phyloP scores from a whole-genome alignment of 306 rosid genomes.

The Gynostemma pentaphyllum region DNA sequence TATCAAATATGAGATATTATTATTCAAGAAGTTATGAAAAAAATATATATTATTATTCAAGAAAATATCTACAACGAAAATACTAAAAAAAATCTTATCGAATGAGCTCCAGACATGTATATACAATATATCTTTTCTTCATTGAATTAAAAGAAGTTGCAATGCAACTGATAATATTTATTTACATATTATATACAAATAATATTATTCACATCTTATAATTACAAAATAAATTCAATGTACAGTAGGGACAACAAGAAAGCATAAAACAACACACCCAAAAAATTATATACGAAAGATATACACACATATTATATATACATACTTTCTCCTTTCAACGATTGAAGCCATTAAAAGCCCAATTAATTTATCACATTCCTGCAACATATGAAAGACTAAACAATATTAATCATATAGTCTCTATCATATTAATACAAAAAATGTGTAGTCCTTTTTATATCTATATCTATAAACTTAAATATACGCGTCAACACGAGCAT shows the following conservation, averaged over 20 bases:
- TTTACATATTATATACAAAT: background rate
- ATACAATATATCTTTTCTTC: too few relatives aligned
- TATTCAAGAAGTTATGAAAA: too few relatives aligned
- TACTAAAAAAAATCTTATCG: too few relatives aligned
- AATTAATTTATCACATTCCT: background rate
- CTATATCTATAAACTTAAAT: background rate
- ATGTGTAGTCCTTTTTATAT: background rate
- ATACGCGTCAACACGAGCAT: too few relatives aligned
- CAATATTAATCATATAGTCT: background rate
- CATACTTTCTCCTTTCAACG: background rate
- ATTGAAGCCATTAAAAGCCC: background rate
- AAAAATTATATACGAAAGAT: background rate
- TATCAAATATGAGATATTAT: too few relatives aligned
- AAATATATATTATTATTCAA: too few relatives aligned
- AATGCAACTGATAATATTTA: background rate
- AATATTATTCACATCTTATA: background rate
- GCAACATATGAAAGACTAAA: background rate
- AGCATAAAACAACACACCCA: too few relatives aligned
- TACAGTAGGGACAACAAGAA: too few relatives aligned
- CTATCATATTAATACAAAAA: background rate
- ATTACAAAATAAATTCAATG: too few relatives aligned
- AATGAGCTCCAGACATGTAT: too few relatives aligned
- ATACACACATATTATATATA: background rate
- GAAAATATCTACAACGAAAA: too few relatives aligned
- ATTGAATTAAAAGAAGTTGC: background rate